These are phyloP conservation scores for Aspergillus wentii DNA, from an alignment of 495 filamentous ascomycete species.

Conservation along the genomic window DNA sequence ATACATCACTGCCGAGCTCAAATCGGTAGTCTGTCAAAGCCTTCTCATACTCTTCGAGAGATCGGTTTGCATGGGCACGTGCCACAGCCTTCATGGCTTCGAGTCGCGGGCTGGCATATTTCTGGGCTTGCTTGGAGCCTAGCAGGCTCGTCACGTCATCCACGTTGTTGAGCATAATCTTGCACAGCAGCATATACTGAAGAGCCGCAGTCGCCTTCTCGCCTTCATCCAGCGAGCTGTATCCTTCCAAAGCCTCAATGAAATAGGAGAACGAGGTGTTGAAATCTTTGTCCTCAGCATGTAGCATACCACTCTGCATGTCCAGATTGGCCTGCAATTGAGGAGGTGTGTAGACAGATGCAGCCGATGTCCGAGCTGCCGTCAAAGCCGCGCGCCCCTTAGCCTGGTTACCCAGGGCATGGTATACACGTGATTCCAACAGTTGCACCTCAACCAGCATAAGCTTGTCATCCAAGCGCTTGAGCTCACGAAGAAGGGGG, in stretches of 20 bases:
- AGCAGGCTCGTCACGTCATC: slow-evolving; percentile 94
- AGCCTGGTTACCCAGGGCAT: slow-evolving; percentile 91
- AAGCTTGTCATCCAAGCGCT: slow-evolving; percentile 96
- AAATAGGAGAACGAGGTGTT: slow-evolving; percentile 98
- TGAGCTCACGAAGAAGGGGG: slow-evolving; percentile 87
- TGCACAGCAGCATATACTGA: slow-evolving; percentile 99
- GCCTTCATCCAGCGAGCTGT: slow-evolving; percentile 85
- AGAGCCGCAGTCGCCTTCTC: slow-evolving; percentile 82
- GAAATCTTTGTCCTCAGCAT: slow-evolving; percentile 98
- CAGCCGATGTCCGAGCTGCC: slow-evolving; percentile 87
- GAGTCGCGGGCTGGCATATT: slow-evolving; percentile 88
- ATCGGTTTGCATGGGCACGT: slow-evolving; percentile 88
- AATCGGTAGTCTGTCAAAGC: slow-evolving; percentile 83
- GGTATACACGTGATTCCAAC: slow-evolving; percentile 93
- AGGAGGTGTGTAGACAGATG: slow-evolving; percentile 94
- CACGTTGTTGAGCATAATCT: slow-evolving; percentile 96
- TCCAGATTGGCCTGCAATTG: slow-evolving; percentile 92
- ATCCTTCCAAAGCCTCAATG: slow-evolving; percentile 96
- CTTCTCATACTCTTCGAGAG: slow-evolving; percentile 92
- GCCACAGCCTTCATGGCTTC: slow-evolving; percentile 99
- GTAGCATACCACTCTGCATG: slow-evolving; percentile 98
- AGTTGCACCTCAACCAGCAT: slow-evolving; percentile 98
- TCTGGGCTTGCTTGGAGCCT: slow-evolving; percentile 89
- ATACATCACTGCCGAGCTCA: slow-evolving; percentile 86
- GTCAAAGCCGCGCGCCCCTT: slow-evolving; percentile 96